Base-by-base conservation (phyloP, 768 basidiomycete genomes). In the Rhodotorula babjevae region DNA sequence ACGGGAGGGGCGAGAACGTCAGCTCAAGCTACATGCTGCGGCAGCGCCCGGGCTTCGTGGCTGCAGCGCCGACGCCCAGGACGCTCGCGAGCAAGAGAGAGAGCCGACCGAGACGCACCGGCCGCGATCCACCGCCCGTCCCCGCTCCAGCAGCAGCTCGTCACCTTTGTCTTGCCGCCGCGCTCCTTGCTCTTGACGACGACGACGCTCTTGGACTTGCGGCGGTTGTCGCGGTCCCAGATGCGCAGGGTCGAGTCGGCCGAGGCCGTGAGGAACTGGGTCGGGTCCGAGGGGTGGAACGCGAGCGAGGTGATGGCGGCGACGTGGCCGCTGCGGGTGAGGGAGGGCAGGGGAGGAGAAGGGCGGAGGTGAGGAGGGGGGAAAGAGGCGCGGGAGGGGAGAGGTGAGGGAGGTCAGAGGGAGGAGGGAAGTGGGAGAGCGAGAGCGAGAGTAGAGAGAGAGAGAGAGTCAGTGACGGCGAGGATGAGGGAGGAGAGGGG, bases 211-310 rank as follows among this genome's bases (percentile, higher is more conserved):
- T 93, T 97, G 79, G 96, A 93, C 82, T 97, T 96, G 63, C 92
- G 87, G 80, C 88, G 91, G 78, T 93, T 88, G 79, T 92, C 90
- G 47, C 88, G 86, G 77, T 98, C 90, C 96, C 96, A 99, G 81
- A 99, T 90, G 90, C 95, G 87, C 65, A 99, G 90, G 0, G 96
- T 98, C 1, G 92, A 93, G 81, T 99, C 96, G 55, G 89, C 89
- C n/a, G 93, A 95, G 72, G 89, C 87, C 4, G 96, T 98, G 61
- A 98, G 89, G 82, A 98, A 98, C 49, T 84, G 80, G 72, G 90
- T 86, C 23, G 87, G 82, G 73, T 96, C 89, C 77, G 88, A 89
- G 14, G 96, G 96, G 81, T 98, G 92, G 91, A 92, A 99, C 52
- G 88, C 85, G 72, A 93, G 92, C n/a, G 87, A 85, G 25, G 90